These are phyloP conservation scores for Xylariaceae sp. DNA, from an alignment of 2,329 filamentous ascomycete species.

Conservation along the genomic window DNA sequence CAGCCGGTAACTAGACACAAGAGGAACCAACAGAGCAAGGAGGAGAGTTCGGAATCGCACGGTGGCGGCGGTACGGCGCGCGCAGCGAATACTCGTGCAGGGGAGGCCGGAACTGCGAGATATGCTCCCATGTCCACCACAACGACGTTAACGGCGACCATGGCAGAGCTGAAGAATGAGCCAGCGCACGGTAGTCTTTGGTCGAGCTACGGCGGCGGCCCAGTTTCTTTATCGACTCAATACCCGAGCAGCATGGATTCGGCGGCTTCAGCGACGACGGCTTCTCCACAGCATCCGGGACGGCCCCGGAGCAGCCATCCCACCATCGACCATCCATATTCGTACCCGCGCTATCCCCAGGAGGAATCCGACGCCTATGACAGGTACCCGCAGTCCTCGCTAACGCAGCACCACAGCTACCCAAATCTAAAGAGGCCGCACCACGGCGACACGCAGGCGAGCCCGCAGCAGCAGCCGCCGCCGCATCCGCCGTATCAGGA, in stretches of 20 bases:
- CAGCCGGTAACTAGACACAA: conserved; percentile 6
- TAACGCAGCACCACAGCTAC: conserved; percentile 50
- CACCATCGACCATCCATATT: conserved; percentile 49
- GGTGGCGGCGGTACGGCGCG: conserved; percentile 18
- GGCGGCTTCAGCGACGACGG: conserved; percentile 40
- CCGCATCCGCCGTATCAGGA: conserved; percentile 52
- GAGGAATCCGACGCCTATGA: conserved; percentile 54
- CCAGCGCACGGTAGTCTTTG: conserved; percentile 54
- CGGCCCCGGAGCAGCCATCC: conserved; percentile 49
- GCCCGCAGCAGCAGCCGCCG: conserved; percentile 16
- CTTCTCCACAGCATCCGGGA: conserved; percentile 43
- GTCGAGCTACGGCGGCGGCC: conserved; percentile 52
- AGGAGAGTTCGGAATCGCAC: conserved; percentile 2
- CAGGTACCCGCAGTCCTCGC: conserved; percentile 45
- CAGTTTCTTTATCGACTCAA: conserved; percentile 51
- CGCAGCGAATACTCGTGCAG: conserved; percentile 11
- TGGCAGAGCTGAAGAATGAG: conserved; percentile 61
- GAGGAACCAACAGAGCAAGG: conserved; percentile 3
- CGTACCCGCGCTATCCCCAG: conserved; percentile 52
- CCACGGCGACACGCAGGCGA: conserved; percentile 27
- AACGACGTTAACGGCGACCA: conserved; percentile 56
- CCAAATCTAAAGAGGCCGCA: conserved; percentile 55
- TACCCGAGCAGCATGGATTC: conserved; percentile 50
- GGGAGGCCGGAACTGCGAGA: conserved; percentile 31
- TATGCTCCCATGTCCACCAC: conserved; percentile 59